Evolutionary conservation across 2,329 filamentous ascomycete genomes (phyloP).

Genomic region (Pseudogymnoascus sp.): DNA sequence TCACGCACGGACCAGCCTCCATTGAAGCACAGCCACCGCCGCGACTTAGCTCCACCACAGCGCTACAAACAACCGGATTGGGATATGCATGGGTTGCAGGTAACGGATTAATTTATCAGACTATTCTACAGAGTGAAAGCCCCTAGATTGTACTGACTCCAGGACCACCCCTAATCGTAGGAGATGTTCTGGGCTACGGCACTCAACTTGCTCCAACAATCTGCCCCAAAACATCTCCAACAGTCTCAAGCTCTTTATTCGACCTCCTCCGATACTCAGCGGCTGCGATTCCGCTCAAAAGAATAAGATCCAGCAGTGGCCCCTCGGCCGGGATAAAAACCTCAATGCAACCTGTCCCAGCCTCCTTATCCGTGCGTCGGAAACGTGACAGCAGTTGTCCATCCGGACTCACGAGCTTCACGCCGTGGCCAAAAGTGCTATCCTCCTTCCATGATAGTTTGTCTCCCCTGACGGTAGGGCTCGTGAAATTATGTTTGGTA

Average conservation of each 20-base stretch:
- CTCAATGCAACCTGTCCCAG: neutral
- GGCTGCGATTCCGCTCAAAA: neutral
- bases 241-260: neutral
- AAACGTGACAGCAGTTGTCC: neutral
- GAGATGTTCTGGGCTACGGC: too few relatives aligned
- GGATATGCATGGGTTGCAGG: too few relatives aligned
- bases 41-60: neutral
- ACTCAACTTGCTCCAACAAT: neutral
- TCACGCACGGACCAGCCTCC: neutral
- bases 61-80: too few relatives aligned
- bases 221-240: neutral
- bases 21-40: neutral
- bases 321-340: neutral
- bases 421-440: neutral
- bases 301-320: neutral
- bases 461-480: neutral
- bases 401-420: neutral
- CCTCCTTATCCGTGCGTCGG: neutral
- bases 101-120: too few relatives aligned
- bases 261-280: constrained; percentile 2
- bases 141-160: too few relatives aligned
- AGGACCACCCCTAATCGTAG: too few relatives aligned
- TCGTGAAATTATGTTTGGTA: neutral
- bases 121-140: too few relatives aligned
- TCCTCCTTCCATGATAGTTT: neutral